Percentiles rank a stretch among this genome's conserved stretches.
Conservation (phyloP, 192 early-diverging fungal genomes). For the Kickxella alabastrina region DNA sequence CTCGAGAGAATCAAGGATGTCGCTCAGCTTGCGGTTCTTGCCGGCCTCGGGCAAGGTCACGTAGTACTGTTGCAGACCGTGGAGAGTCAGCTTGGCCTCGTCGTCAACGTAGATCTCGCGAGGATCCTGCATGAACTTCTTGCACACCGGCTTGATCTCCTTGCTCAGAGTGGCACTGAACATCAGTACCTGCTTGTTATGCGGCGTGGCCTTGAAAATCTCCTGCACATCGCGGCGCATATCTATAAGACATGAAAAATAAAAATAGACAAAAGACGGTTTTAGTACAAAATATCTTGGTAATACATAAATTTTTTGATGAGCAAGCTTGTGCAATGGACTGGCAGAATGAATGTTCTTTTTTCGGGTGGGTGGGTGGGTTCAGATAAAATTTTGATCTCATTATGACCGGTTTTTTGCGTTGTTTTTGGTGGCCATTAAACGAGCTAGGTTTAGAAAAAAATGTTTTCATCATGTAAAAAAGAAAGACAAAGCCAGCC, state of each 20-base stretch:
- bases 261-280: background rate
- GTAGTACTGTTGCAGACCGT: constrained; percentile 95
- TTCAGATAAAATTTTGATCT: constrained; percentile 11
- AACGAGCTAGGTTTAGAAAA: constrained; percentile 82
- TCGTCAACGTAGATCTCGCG: constrained; percentile 97
- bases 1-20: constrained; percentile 88
- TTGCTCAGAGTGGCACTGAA: constrained; percentile 93
- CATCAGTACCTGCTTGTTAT: constrained; percentile 99
- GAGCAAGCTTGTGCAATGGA: too few relatives aligned
- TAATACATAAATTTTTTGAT: too few relatives aligned
- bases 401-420: constrained; percentile 28
- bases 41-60: constrained; percentile 75
- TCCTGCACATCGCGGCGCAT: constrained; percentile 98
- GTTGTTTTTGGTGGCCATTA: constrained; percentile 50
- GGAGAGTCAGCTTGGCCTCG: constrained; percentile 95
- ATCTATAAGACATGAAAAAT: constrained; percentile 58
- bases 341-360: too few relatives aligned
- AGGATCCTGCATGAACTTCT: constrained; percentile 97
- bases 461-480: constrained; percentile 55
- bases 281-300: too few relatives aligned
- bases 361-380: too few relatives aligned
- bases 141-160: constrained; percentile 89
- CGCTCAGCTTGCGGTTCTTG: constrained; percentile 93
- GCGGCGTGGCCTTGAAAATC: constrained; percentile 90
- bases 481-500: too few relatives aligned